Evolutionary conservation across 2,329 filamentous ascomycete genomes (phyloP), one percentile per base, ranked within the genome.

Genomic region (Sclerotinia borealis): DNA sequence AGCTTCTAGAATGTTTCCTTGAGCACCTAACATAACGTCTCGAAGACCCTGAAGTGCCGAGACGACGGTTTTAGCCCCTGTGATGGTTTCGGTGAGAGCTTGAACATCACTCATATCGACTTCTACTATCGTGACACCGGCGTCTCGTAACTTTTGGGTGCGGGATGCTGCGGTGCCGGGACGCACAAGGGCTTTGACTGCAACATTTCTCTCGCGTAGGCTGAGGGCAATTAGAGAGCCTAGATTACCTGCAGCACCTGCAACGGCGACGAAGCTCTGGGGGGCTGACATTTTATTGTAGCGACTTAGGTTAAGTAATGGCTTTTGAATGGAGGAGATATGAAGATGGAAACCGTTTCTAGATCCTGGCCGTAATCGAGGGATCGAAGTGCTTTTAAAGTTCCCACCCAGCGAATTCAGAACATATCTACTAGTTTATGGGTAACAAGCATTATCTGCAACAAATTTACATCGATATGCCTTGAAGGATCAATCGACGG

Each of bases 1-100:
- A 1, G 84, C 85, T 50, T 87, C 80, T 49, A 86, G 63, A 27
- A 64, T 58, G 7, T 39, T 52, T 48, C 63, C 48, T 61, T 64
- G 63, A 15, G 39, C 49, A 25, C 34, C 58, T 37, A 64, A 8
- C 15, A 64, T 64, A 27, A 64, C 63, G 19, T 61, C 63, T 41
- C 63, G n/a, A 7, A 64, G 58, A n/a, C 63, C 63, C 19, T 64
- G 62, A 34, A 64, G 25, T 29, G 63, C 47, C 15, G 63, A 64
- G 8, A 64, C 63, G 31, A 64, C 48, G n/a, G 63, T 61, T 37
- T 58, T 52, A 37, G 63, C 63, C 9, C 63, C 63, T 25, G 34
- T 48, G 29, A 64, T 27, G n/a, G 48, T 31, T 49, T 64, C n/a
- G 7, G 39, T 34, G 22, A 64, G 47, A 22, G 58, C 48, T 52